phyloP scores from a whole-genome alignment of 2,329 filamentous ascomycete species.

The Bimuria novae-zelandiae region DNA sequence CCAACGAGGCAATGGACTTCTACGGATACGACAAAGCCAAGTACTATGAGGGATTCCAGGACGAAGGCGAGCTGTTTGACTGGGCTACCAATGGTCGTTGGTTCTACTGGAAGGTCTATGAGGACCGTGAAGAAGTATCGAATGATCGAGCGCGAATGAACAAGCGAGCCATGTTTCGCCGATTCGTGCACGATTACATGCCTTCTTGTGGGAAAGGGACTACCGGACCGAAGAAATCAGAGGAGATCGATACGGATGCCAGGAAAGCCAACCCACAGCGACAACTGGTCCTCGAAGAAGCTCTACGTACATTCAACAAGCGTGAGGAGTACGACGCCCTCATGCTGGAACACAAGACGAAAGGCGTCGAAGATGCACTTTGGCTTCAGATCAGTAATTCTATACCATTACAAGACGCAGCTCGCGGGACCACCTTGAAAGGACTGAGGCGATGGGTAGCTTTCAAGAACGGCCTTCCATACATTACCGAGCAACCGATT shows the following conservation, averaged over 20 bases:
- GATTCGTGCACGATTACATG: slow-evolving; percentile 68
- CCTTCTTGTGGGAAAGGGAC: slow-evolving; percentile 54
- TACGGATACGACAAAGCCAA: slow-evolving; percentile 60
- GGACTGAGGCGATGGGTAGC: slow-evolving; percentile 43
- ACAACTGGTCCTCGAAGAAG: slow-evolving; percentile 57
- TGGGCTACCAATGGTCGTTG: slow-evolving; percentile 65
- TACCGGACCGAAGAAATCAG: slow-evolving; percentile 10
- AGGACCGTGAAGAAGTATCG: slow-evolving; percentile 41
- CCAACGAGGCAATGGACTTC: slow-evolving; percentile 63
- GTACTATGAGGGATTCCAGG: slow-evolving; percentile 62
- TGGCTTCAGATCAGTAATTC: slow-evolving; percentile 52
- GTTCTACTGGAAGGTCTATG: slow-evolving; percentile 55
- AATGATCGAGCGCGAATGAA: slow-evolving; percentile 63
- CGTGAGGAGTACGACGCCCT: slow-evolving; percentile 52
- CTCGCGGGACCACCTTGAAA: slow-evolving; percentile 28
- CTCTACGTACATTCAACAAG: slow-evolving; percentile 58
- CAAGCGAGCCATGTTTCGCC: slow-evolving; percentile 61
- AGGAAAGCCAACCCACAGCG: slow-evolving; percentile 32
- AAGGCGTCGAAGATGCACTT: slow-evolving; percentile 46
- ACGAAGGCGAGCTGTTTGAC: slow-evolving; percentile 62
- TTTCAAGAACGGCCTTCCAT: slow-evolving; percentile 29
- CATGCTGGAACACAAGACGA: slow-evolving; percentile 44
- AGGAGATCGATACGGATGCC: neutral
- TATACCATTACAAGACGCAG: slow-evolving; percentile 32
- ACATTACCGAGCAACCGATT: slow-evolving; percentile 19